Evolutionary conservation across 176 grass and related monocot genomes (phyloP), one percentile per base, ranked within the genome.

Genomic region (Canna indica): DNA sequence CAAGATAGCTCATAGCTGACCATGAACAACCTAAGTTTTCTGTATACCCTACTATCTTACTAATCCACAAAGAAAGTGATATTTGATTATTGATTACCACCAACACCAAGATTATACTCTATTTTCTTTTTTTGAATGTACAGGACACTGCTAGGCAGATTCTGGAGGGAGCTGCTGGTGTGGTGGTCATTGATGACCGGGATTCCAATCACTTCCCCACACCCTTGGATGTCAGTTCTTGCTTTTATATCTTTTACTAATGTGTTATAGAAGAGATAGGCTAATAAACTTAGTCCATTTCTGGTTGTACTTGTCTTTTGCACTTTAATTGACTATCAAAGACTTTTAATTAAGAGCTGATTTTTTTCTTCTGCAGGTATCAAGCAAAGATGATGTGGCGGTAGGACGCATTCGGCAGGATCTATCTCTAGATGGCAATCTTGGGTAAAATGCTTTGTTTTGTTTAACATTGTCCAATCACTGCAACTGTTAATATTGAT

Each of bases 381-480:
- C 94, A 15, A 73, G 90, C 65, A 99, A 99, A 83, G 84, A 99
- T 73, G 86, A 93, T 1, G 94, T 99, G 50, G 90, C 89, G 22
- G 89, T 93, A 13, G 94, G 94, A 70, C 92, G 94, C 45, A 99
- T 99, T 36, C 89, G 89, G 24, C 94, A 84, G 70, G 90, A 99
- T 65, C 77, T 93, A 30, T 99, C 89, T 27, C 77, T 75, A 84
- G 94, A 93, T 74, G 82, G 80, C 82, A 93, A 90, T 72, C 70
- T 73, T 81, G 94, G 94, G 94, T 99, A 93, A 76, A 26, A 16
- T 27, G 14, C 52, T 41, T 6, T 16, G 58, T 61, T 60, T 29
- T 29, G 27, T 30, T 60, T 14, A 29, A 27, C 4, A 6, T 38
- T 4, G 3, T 9, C 20, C 15, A 7, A 65, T 18, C 2, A 2